A percentile compares a stretch with the other conserved stretches of the same genome.
Conservation (phyloP, 345 rosid species). For the Gossypium longicalyx region DNA sequence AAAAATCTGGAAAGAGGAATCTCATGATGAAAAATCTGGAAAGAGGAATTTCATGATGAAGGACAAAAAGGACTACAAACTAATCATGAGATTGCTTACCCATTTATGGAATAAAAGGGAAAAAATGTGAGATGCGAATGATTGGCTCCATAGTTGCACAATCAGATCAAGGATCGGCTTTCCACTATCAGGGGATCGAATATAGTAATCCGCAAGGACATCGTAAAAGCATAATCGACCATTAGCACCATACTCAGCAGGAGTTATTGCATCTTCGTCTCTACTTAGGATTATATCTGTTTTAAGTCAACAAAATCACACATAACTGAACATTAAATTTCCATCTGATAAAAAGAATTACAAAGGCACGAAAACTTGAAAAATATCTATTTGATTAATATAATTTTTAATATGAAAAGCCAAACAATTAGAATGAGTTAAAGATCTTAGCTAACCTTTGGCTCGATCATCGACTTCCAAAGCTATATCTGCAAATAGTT, state of each 20-base stretch:
- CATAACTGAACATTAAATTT: neutral
- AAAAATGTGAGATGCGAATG: conserved; percentile 86
- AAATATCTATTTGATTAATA: neutral
- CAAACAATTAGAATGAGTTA: neutral
- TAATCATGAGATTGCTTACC: conserved; percentile 41
- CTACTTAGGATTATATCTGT: conserved; percentile 71
- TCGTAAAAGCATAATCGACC: conserved; percentile 73
- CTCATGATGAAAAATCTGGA: neutral
- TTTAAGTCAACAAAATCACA: conserved; percentile 29
- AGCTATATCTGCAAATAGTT: conserved; percentile 87
- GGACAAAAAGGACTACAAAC: neutral
- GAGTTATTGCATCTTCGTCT: conserved; percentile 57
- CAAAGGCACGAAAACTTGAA: neutral
- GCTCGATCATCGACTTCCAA: conserved; percentile 91
- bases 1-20: neutral
- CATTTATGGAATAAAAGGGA: conserved; percentile 89
- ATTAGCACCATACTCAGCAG: conserved; percentile 37
- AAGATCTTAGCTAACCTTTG: conserved; percentile 43
- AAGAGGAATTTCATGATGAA: neutral
- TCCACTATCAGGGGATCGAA: conserved; percentile 58
- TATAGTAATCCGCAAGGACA: conserved; percentile 89
- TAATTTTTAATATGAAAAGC: neutral
- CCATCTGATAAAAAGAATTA: neutral
- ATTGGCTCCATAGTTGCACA: conserved; percentile 97
- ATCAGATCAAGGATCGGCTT: conserved; percentile 74